Percentiles rank a stretch among this genome's conserved stretches.
Evolutionary conservation across 2,329 filamentous ascomycete species (phyloP).

Genomic region (Paraphaeosphaeria minitans): DNA sequence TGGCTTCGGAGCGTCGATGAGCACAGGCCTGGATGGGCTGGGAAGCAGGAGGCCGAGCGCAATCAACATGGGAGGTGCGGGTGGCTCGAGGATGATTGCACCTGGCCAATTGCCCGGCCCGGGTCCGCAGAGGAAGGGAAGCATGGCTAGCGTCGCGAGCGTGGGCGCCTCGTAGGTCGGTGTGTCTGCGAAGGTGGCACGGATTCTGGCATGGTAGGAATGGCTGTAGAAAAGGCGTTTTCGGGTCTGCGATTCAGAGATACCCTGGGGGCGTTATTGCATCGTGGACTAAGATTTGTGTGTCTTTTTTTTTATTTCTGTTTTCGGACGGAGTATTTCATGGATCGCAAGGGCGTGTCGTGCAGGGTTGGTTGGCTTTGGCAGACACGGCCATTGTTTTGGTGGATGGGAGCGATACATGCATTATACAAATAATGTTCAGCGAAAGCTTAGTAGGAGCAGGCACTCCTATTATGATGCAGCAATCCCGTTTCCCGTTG

Average conservation of each 20-base stretch:
- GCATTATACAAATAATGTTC: no score
- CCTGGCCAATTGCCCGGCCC: constrained; percentile 46
- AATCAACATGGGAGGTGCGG: constrained; percentile 26
- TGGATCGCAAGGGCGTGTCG: background rate
- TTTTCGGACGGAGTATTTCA: background rate
- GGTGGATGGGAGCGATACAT: no score
- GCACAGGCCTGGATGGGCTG: constrained; percentile 36
- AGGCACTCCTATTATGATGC: no score
- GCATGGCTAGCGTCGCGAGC: constrained; percentile 35
- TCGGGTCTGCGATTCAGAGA: background rate
- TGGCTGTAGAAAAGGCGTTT: background rate
- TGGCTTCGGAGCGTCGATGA: constrained; percentile 35
- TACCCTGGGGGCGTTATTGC: background rate
- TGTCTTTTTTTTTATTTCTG: no score
- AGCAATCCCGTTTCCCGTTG: no score
- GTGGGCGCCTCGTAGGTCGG: background rate
- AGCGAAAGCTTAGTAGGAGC: no score
- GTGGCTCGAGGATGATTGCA: constrained; percentile 43
- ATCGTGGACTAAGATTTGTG: no score
- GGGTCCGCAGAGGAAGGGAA: constrained; percentile 37
- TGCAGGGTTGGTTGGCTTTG: background rate
- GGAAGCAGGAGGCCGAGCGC: constrained; percentile 38
- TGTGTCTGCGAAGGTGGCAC: background rate
- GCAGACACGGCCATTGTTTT: no score
- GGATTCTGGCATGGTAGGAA: background rate